These are phyloP conservation scores for Microdochium bolleyi DNA, from an alignment of 2,329 filamentous ascomycete species.

Conservation along the genomic window DNA sequence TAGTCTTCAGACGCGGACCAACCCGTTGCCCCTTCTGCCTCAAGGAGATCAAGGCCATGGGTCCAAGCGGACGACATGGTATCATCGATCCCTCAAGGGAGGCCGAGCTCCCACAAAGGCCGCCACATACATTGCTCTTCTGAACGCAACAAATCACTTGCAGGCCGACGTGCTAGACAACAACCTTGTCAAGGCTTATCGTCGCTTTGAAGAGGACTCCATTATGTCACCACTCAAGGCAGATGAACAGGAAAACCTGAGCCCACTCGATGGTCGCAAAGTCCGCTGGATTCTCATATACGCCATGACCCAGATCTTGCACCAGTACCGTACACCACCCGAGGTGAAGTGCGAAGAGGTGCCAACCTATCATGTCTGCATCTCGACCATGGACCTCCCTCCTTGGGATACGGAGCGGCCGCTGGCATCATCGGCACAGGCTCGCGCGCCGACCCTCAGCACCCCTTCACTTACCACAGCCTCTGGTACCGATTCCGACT, in stretches of 20 bases:
- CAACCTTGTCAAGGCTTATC: conserved; percentile 59
- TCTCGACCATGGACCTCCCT: conserved; percentile 31
- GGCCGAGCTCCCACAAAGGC: conserved; percentile 31
- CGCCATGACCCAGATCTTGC: conserved; percentile 63
- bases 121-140: conserved; percentile 42
- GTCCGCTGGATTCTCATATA: conserved; percentile 75
- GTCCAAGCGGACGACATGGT: conserved; percentile 30
- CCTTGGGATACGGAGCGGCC: conserved; percentile 33
- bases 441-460: not conserved
- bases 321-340: conserved; percentile 49
- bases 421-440: conserved; percentile 16
- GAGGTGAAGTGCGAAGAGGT: conserved; percentile 51
- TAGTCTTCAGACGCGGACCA: conserved; percentile 48
- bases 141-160: conserved; percentile 39
- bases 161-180: conserved; percentile 31
- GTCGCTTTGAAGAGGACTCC: conserved; percentile 58
- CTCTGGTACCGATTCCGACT: not conserved
- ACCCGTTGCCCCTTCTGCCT: conserved; percentile 63
- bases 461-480: conserved; percentile 3
- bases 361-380: conserved; percentile 48
- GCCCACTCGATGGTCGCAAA: conserved; percentile 62
- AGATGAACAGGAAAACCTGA: conserved; percentile 49
- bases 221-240: conserved; percentile 39
- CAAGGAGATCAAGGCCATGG: conserved; percentile 16
- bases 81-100: conserved; percentile 30